These are phyloP conservation scores for Suillus ampliporus DNA, from an alignment of 768 basidiomycete species.

Conservation along the genomic window DNA sequence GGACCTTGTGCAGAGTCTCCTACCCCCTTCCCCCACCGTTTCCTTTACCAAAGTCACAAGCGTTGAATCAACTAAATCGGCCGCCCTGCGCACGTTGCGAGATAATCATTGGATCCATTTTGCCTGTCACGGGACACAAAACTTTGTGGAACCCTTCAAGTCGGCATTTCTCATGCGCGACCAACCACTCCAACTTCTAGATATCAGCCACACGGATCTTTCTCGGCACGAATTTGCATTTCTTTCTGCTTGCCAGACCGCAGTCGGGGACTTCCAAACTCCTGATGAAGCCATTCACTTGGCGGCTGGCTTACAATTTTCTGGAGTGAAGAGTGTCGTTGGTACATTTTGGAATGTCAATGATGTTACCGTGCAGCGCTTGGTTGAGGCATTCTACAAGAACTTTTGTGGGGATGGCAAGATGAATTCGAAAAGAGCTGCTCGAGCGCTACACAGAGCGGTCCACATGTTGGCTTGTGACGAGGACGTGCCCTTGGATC, in stretches of 20 bases:
- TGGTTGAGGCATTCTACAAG: slow-evolving; percentile 6
- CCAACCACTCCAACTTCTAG: slow-evolving; percentile 1
- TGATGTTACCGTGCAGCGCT: slow-evolving; percentile 1
- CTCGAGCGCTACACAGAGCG: slow-evolving; percentile 7
- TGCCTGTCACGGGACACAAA: slow-evolving; percentile 23
- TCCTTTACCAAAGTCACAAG: slow-evolving; percentile 4
- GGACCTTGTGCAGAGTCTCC: background rate
- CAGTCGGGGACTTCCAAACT: slow-evolving; percentile 19
- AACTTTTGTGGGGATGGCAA: background rate
- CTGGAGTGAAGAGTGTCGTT: slow-evolving; percentile 26
- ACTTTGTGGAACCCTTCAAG: slow-evolving; percentile 17
- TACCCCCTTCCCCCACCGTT: background rate
- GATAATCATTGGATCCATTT: slow-evolving; percentile 23
- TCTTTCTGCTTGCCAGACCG: slow-evolving; percentile 13
- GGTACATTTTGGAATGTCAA: slow-evolving; percentile 28
- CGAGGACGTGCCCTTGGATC: background rate
- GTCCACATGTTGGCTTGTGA: background rate
- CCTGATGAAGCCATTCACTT: slow-evolving; percentile 28
- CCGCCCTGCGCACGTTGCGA: background rate
- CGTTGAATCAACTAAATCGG: background rate
- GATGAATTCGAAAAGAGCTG: slow-evolving; percentile 10
- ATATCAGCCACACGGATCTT: slow-evolving; percentile 7
- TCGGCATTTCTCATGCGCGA: slow-evolving; percentile 6
- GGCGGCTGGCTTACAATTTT: slow-evolving; percentile 26
- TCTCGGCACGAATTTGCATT: slow-evolving; percentile 11